phyloP scores from a whole-genome alignment of 2,329 filamentous ascomycete species.

The Fusarium buharicum region DNA sequence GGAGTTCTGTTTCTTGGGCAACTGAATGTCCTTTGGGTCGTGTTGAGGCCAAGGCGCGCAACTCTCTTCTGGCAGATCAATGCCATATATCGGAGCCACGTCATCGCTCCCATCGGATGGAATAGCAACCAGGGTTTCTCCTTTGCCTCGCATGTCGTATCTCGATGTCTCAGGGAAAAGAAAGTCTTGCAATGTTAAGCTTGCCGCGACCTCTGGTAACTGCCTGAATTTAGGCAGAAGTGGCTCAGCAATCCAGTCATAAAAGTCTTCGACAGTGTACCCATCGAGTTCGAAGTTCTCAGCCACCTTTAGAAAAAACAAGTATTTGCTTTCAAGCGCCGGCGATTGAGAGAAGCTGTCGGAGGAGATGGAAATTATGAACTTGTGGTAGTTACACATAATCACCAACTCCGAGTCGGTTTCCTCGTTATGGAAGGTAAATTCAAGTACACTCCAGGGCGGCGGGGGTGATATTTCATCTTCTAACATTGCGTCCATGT shows the following conservation, averaged over 20 bases:
- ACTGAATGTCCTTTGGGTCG: slow-evolving; percentile 11
- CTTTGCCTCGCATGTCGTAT: slow-evolving; percentile 17
- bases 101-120: neutral
- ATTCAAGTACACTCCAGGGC: slow-evolving; percentile 6
- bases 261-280: slow-evolving; percentile 40
- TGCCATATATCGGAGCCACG: slow-evolving; percentile 2
- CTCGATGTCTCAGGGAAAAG: slow-evolving; percentile 18
- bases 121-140: slow-evolving; percentile 16
- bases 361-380: slow-evolving; percentile 27
- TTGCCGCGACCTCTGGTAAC: neutral
- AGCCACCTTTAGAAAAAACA: slow-evolving; percentile 40
- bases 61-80: slow-evolving; percentile 8
- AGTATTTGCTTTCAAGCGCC: slow-evolving; percentile 29
- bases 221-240: neutral
- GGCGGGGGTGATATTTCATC: neutral
- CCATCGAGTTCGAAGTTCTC: slow-evolving; percentile 37
- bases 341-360: slow-evolving; percentile 35
- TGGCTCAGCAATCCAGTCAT: slow-evolving; percentile 35
- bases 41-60: slow-evolving; percentile 24
- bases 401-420: slow-evolving; percentile 29
- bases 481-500: too few relatives aligned
- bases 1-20: neutral
- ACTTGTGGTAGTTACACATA: slow-evolving; percentile 27
- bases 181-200: slow-evolving; percentile 15
- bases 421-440: slow-evolving; percentile 22